Evolutionary conservation across 805 yeast genomes (phyloP).

Genomic region (Sugiyamaella marilandica): DNA sequence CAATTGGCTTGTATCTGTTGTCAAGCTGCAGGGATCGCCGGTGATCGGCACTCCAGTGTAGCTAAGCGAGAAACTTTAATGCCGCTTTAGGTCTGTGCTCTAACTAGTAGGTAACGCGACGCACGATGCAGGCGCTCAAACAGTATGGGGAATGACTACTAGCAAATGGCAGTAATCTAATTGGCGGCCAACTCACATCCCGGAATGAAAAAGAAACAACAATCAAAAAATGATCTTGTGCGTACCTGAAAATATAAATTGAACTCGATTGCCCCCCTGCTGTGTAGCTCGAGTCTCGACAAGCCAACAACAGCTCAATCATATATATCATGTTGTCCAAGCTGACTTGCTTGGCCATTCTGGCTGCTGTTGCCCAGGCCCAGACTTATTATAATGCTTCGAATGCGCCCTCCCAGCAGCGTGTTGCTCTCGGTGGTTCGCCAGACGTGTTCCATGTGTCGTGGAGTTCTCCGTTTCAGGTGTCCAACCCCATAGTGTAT

Average conservation of each 20-base stretch:
- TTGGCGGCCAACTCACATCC: background rate
- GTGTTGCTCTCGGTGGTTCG: conserved; percentile 25
- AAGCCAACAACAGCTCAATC: background rate
- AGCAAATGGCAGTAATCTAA: background rate
- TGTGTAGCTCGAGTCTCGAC: no score
- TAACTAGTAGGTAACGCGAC: no score
- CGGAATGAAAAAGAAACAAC: background rate
- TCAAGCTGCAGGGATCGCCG: background rate
- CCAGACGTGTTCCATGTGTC: conserved; percentile 23
- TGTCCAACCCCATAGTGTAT: conserved; percentile 19
- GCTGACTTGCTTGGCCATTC: background rate
- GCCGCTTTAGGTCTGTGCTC: background rate
- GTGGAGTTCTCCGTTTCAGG: conserved; percentile 22
- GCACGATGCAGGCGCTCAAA: no score
- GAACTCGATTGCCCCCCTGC: background rate
- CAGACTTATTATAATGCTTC: background rate
- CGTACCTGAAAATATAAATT: background rate
- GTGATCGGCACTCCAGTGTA: background rate
- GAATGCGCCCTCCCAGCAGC: conserved; percentile 20
- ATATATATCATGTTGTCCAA: background rate
- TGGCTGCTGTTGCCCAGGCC: conserved; percentile 1
- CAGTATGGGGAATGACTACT: background rate
- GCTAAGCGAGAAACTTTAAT: background rate
- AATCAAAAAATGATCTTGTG: background rate
- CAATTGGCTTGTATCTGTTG: background rate